Conservation (phyloP, 306 rosid species). For the Oxytropis ochrocephala region DNA sequence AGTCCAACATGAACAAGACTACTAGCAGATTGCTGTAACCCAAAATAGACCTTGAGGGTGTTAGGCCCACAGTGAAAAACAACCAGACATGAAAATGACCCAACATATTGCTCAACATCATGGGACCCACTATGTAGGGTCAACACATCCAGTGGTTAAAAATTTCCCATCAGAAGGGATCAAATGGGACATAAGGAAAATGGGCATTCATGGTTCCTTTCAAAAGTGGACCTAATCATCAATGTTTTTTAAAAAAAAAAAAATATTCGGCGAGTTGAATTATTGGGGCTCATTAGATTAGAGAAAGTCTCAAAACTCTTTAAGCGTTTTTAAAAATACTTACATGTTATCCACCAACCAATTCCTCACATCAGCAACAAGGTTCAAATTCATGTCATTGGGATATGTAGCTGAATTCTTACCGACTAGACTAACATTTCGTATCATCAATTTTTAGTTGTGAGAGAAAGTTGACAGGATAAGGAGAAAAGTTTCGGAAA, state of each 20-base stretch:
- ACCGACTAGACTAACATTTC: fast-evolving
- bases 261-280: too few species aligned
- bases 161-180: conserved; percentile 8
- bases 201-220: background rate
- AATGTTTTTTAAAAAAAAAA: background rate
- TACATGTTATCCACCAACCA: too few species aligned
- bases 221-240: conserved; percentile 26
- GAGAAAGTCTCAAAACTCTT: too few species aligned
- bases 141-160: conserved; percentile 21
- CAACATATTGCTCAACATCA: conserved; percentile 24
- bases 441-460: conserved; percentile 13
- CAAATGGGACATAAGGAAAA: background rate
- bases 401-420: too few species aligned
- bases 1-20: conserved; percentile 15
- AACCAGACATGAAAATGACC: conserved; percentile 38
- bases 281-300: too few species aligned
- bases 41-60: conserved; percentile 25
- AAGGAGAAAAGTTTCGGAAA: conserved; percentile 18
- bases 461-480: conserved; percentile 10
- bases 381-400: too few species aligned
- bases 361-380: too few species aligned
- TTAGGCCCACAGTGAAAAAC: conserved; percentile 30
- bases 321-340: too few species aligned
- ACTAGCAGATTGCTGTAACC: background rate
- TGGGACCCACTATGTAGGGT: conserved; percentile 20